Evolutionary conservation across 805 yeast genomes (phyloP).

Genomic region (Ogataea kodamae): DNA sequence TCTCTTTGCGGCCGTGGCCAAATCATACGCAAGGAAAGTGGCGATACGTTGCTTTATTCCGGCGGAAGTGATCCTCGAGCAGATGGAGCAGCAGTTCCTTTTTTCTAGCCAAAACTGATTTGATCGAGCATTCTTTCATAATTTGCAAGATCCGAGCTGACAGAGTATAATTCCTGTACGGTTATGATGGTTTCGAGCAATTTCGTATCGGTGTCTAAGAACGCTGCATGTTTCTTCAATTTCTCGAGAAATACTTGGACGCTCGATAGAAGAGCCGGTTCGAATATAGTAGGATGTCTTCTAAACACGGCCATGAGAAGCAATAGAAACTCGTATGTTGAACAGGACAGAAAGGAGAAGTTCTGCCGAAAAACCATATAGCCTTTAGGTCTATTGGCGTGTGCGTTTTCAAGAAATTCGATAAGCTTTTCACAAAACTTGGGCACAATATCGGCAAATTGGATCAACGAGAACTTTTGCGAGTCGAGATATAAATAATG

Average conservation of each 20-base stretch:
- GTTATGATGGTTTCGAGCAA: too few species aligned
- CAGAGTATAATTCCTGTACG: too few species aligned
- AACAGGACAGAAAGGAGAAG: constrained; percentile 12
- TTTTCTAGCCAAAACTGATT: constrained; percentile 1
- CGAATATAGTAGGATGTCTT: not conserved
- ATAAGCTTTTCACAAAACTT: constrained; percentile 3
- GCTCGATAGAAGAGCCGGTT: not conserved
- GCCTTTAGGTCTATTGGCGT: not conserved
- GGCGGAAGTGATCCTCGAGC: constrained; percentile 78
- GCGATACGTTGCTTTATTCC: constrained; percentile 42
- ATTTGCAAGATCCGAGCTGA: too few species aligned
- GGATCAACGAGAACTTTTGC: constrained; percentile 6
- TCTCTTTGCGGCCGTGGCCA: constrained; percentile 61
- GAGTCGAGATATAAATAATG: constrained; percentile 13
- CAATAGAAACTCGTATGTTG: constrained; percentile 7
- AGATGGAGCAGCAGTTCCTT: constrained; percentile 1
- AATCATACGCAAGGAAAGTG: constrained; percentile 49
- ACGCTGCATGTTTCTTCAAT: too few species aligned
- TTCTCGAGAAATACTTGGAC: too few species aligned
- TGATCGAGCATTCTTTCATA: too few species aligned
- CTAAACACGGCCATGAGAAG: constrained; percentile 10
- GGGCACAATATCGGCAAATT: constrained; percentile 6
- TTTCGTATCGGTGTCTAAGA: too few species aligned
- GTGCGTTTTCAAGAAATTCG: constrained; percentile 4
- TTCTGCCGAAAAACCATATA: constrained; percentile 3